Evolutionary conservation across 192 early-diverging fungal genomes (phyloP).

Genomic region (Entomortierella parvispora): DNA sequence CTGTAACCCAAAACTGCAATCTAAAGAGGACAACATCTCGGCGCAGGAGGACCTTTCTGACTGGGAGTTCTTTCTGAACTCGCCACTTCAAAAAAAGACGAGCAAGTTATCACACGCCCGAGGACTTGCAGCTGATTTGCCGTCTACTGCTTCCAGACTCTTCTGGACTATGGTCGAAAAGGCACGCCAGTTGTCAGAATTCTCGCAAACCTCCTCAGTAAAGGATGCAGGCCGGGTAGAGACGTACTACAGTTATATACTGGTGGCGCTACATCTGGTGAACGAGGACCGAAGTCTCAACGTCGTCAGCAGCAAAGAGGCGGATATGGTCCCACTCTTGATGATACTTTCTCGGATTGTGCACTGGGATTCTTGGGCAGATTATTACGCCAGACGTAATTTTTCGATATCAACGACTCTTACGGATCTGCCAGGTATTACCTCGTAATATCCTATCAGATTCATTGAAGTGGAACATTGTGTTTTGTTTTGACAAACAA

Average conservation of each 20-base stretch:
- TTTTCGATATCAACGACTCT: constrained; percentile 1
- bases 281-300: constrained; percentile 65
- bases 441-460: background rate
- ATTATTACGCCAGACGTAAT: constrained; percentile 46
- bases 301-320: constrained; percentile 34
- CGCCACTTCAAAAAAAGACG: constrained; percentile 18
- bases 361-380: constrained; percentile 39
- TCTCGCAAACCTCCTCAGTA: constrained; percentile 8
- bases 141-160: background rate
- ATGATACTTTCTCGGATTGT: constrained; percentile 38
- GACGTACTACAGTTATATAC: constrained; percentile 45
- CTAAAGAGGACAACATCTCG: too few relatives aligned
- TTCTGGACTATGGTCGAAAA: constrained; percentile 14
- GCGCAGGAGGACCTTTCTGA: constrained; percentile 9
- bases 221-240: constrained; percentile 19
- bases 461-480: background rate
- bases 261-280: constrained; percentile 62
- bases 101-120: constrained; percentile 17
- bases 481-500: background rate
- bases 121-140: background rate
- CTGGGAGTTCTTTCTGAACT: constrained; percentile 30
- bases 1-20: constrained; percentile 26
- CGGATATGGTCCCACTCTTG: constrained; percentile 38
- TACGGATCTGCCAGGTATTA: background rate
- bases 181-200: constrained; percentile 13